Evolutionary conservation across 2,329 filamentous ascomycete genomes (phyloP), one percentile per base, ranked within the genome.

Genomic region (Pseudogymnoascus sp.): DNA sequence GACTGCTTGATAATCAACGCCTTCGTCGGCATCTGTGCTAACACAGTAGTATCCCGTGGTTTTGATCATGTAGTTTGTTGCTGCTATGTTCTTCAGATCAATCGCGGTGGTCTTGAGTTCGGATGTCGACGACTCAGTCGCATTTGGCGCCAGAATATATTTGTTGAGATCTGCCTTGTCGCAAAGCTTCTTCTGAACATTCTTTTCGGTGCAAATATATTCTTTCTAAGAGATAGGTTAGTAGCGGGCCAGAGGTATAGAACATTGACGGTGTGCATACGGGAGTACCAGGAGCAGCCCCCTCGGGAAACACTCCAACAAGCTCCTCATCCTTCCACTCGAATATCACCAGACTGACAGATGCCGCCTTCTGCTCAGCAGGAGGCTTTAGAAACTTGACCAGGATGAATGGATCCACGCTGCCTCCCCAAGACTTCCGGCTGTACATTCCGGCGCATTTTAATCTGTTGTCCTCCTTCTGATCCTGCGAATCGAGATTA

Each of bases 41-140:
- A 99, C 88, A 71, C 94, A 99, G 76, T 96, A 99, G 77, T 97
- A 99, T 28, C 94, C 94, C 0, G 94, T 99, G 75, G 91, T 91
- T 71, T 87, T 87, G 70, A 97, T 87, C 5, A 84, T 81, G 73
- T 97, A 99, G 66, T 91, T 90, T 73, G 96, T 84, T 2, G 86
- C 81, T 10, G 81, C 79, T 1, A 90, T 82, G 63, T 90, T 80
- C 67, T 91, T 93, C 61, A 97, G 81, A 73, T 96, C 86, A 65
- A 97, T 80, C 8, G 92, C 91, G 74, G 89, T 80, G 65, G 91
- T 93, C 67, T 90, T 79, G 68, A 99, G 90, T 59, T 87, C 75
- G 67, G 84, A 90, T 64, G 82, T 83, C 28, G 91, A 90, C 59
- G 82, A 78, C 35, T 88, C 82, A 44, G 86, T 89, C 60, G 90